Base-by-base conservation (phyloP, 257 asterid species). In the Cinchona pubescens region DNA sequence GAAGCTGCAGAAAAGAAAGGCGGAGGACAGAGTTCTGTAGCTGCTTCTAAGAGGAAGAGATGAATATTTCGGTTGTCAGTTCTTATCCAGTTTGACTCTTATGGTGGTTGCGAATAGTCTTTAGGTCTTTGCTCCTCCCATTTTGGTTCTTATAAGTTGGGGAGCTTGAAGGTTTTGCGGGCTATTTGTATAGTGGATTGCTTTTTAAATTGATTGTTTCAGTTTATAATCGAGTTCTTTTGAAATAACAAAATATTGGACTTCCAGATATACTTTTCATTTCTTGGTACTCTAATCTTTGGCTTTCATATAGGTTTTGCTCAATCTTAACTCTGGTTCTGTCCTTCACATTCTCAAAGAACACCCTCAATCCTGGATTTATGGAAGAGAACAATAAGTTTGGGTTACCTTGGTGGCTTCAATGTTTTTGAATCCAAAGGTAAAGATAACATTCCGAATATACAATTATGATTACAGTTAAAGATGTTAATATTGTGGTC, bases 1-100 rank as follows among this genome's bases (percentile, higher is more conserved):
- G 80, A 48, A 27, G 61, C 85, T n/a, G 79, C 86, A 1, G 87
- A 78, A 70, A 65, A 73, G 60, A 84, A 79, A 74, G 83, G 76
- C 9, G 87, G 90, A 14, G 84, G 84, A 1, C 77, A 82, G 30
- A 89, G 88, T 21, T 79, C 90, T 19, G 89, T 86, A 2, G 67
- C 88, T 53, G 90, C 89, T 61, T 48, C 81, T 37, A 94, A 90
- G 90, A 87, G 96, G 80, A 94, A 90, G 90, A 85, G 94, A 86
- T 94, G 83, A 90, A 64, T 70, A 6, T 55, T 43, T 21, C 10
- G 63, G 12, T 56, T 19, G 51, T 13, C 11, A 4, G 7, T 5
- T 21, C 23, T 35, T 38, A 21, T 34, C 32, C n/a, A 15, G 58
- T 38, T 16, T 16, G 72, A 58, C 38, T 74, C 32, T n/a, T 14